A percentile compares a stretch with the other conserved stretches of the same genome.
phyloP scores from a whole-genome alignment of 306 rosid genomes.

The Geum urbanum region DNA sequence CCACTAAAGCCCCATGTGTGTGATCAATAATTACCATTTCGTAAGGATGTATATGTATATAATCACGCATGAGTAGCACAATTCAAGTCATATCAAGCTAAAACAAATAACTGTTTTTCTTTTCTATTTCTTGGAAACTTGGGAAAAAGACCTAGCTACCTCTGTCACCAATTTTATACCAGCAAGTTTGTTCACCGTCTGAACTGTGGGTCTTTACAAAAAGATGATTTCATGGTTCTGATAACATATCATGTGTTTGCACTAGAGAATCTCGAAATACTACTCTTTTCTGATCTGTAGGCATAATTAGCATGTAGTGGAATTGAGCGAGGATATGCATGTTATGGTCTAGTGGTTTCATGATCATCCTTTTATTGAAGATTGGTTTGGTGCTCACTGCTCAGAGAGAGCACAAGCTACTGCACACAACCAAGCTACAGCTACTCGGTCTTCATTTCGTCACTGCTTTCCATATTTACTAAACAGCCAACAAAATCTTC shows the following conservation, averaged over 20 bases:
- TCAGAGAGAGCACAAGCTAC: constrained; percentile 4
- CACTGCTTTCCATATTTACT: constrained; percentile 9
- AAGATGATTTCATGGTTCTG: neutral
- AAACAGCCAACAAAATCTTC: neutral
- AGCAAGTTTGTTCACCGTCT: constrained; percentile 4
- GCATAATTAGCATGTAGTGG: constrained; percentile 2
- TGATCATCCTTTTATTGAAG: constrained; percentile 8
- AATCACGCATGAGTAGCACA: neutral
- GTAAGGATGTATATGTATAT: too few species aligned
- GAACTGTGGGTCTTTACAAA: neutral
- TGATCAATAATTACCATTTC: too few species aligned
- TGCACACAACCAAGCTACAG: neutral
- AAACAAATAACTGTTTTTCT: neutral
- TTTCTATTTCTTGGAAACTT: neutral
- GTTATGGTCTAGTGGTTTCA: constrained; percentile 1
- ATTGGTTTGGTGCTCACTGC: neutral
- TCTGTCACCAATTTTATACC: too few species aligned
- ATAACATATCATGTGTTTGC: neutral
- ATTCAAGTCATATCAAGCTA: neutral
- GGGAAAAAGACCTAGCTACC: neutral
- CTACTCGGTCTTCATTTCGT: neutral
- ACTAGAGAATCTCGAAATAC: neutral
- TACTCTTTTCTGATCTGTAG: neutral
- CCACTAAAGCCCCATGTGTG: too few species aligned
- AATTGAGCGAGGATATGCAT: neutral